These are phyloP conservation scores for Coleophoma crateriformis DNA, from an alignment of 2,329 filamentous ascomycete species.

Conservation along the genomic window DNA sequence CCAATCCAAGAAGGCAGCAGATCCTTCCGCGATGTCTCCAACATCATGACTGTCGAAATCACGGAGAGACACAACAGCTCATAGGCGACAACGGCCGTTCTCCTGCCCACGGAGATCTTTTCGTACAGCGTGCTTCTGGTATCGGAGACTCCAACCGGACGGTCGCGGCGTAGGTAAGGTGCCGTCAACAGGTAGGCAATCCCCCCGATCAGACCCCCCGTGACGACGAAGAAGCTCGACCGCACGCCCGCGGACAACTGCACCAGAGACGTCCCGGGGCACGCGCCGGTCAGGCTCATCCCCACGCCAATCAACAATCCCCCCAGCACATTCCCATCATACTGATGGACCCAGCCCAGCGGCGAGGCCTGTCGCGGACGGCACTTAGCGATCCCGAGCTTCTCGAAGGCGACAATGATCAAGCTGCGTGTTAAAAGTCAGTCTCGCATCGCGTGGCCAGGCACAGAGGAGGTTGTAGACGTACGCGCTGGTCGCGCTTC, in stretches of 20 bases:
- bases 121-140: constrained; percentile 4
- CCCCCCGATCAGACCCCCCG: constrained; percentile 50
- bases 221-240: constrained; percentile 45
- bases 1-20: constrained; percentile 37
- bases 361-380: constrained; percentile 45
- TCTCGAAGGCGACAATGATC: constrained; percentile 39
- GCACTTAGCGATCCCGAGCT: constrained; percentile 28
- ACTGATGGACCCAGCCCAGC: constrained; percentile 42
- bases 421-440: constrained; percentile 25
- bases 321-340: constrained; percentile 61
- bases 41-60: not conserved
- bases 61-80: constrained; percentile 4
- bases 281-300: constrained; percentile 59
- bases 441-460: not conserved
- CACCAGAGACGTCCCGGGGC: constrained; percentile 58
- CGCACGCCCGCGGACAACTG: constrained; percentile 50
- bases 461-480: constrained; percentile 21
- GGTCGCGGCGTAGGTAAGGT: not conserved
- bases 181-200: constrained; percentile 32
- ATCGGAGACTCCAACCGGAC: not conserved
- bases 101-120: not conserved
- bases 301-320: constrained; percentile 55
- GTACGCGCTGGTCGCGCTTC: constrained; percentile 56
- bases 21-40: constrained; percentile 13
- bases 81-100: constrained; percentile 4